Percentiles rank a stretch among this genome's conserved stretches.
These are phyloP conservation scores for Lactifluus piperatus DNA, from an alignment of 768 basidiomycete genomes.

Conservation along the genomic window DNA sequence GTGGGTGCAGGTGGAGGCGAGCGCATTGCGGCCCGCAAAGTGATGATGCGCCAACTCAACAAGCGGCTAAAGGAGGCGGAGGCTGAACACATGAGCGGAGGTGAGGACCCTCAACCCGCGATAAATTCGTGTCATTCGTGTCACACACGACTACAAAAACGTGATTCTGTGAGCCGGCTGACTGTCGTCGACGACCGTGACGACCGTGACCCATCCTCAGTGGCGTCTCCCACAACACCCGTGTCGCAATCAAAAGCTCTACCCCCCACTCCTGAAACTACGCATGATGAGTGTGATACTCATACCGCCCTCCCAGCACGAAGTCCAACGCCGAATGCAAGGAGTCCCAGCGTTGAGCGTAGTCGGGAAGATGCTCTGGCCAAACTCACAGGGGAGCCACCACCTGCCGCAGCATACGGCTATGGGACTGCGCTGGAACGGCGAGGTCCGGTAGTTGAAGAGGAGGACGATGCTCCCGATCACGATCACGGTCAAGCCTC, in stretches of 20 bases:
- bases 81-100: conserved; percentile 49
- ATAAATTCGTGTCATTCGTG: conserved; percentile 14
- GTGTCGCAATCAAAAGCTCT: conserved; percentile 8
- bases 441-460: conserved; percentile 19
- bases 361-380: conserved; percentile 18
- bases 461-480: conserved; percentile 18
- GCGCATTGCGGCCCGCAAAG: conserved; percentile 59
- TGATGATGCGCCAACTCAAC: conserved; percentile 57
- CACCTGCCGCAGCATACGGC: conserved; percentile 5
- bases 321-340: conserved; percentile 17
- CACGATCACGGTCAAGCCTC: conserved; percentile 26
- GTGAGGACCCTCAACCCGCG: conserved; percentile 36
- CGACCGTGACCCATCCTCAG: conserved; percentile 24
- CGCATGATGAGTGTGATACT: conserved; percentile 8
- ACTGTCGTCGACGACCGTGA: conserved; percentile 28
- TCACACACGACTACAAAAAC: conserved; percentile 17
- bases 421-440: conserved; percentile 15
- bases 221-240: conserved; percentile 21
- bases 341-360: conserved; percentile 19
- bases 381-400: conserved; percentile 14
- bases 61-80: conserved; percentile 53
- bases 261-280: conserved; percentile 10
- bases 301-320: not conserved
- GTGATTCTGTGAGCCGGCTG: conserved; percentile 17
- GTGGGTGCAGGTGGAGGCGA: conserved; percentile 77